A percentile compares a stretch with the other conserved stretches of the same genome.
Conservation (phyloP, 768 basidiomycete genomes). For the Boletus reticulatus region DNA sequence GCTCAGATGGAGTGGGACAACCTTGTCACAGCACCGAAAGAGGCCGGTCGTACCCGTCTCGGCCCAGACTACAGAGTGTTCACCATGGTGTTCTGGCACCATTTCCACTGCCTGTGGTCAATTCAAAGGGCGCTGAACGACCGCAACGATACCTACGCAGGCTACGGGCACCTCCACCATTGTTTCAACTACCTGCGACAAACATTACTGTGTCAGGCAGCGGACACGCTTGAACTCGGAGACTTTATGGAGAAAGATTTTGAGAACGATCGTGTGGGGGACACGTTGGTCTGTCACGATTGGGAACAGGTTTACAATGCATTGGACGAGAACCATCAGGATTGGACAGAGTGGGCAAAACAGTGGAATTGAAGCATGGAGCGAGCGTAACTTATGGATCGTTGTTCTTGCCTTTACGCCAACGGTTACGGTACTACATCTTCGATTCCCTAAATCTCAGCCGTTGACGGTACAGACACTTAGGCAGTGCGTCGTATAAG, state of each 20-base stretch:
- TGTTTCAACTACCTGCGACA: constrained; percentile 16
- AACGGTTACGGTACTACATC: neutral
- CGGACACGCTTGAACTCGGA: constrained; percentile 12
- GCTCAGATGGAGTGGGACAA: constrained; percentile 9
- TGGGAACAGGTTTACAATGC: constrained; percentile 3
- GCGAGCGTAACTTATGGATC: too few relatives aligned
- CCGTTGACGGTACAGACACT: too few relatives aligned
- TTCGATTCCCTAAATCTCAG: too few relatives aligned
- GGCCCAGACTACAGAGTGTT: constrained; percentile 13
- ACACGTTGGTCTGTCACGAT: constrained; percentile 13
- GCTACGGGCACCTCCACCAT: constrained; percentile 10
- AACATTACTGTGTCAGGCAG: constrained; percentile 13
- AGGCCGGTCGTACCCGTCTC: constrained; percentile 9
- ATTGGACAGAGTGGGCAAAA: constrained; percentile 9
- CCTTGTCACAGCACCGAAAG: constrained; percentile 6
- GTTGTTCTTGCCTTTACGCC: neutral
- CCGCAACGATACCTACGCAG: constrained; percentile 3
- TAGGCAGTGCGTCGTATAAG: too few relatives aligned
- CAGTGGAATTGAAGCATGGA: constrained; percentile 9
- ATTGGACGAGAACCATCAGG: constrained; percentile 5
- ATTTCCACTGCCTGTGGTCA: constrained; percentile 15
- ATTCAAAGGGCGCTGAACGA: constrained; percentile 12
- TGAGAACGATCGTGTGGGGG: constrained; percentile 8
- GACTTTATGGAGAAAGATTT: constrained; percentile 16
- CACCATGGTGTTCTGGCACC: constrained; percentile 9